phyloP scores from a whole-genome alignment of 352 stramenopile species.

The Phytophthora ohioensis region DNA sequence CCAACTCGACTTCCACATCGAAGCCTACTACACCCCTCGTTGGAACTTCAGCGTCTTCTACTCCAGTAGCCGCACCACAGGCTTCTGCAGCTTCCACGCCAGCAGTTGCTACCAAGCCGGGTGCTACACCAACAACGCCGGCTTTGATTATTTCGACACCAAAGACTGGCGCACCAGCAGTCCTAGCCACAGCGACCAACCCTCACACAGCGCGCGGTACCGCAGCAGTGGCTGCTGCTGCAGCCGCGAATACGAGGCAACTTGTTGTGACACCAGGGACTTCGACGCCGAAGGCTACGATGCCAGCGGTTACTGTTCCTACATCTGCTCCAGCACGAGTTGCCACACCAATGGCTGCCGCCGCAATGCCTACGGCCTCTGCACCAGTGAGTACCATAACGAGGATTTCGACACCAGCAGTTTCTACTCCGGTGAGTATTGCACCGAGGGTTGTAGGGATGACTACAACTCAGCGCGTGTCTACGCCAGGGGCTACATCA shows the following conservation, averaged over 20 bases:
- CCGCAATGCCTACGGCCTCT: neutral
- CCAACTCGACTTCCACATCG: neutral
- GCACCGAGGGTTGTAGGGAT: neutral
- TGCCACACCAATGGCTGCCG: constrained; percentile 1
- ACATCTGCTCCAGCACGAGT: neutral
- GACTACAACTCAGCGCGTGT: neutral
- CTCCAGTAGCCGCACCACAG: constrained; percentile 1
- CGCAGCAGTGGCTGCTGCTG: neutral
- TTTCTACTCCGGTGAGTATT: constrained; percentile 9
- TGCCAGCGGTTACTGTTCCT: neutral
- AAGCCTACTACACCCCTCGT: constrained; percentile 7
- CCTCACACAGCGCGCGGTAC: neutral
- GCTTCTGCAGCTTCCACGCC: neutral
- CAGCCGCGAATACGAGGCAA: neutral
- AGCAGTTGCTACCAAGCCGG: neutral
- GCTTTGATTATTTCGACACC: neutral
- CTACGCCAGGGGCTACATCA: neutral
- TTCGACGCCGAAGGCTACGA: neutral
- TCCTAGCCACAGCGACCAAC: neutral
- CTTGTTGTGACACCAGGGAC: neutral
- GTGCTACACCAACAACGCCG: neutral
- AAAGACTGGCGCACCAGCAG: constrained; percentile 5
- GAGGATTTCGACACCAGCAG: constrained; percentile 5
- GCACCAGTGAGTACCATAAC: constrained; percentile 7
- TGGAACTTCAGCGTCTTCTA: constrained; percentile 11